phyloP scores from a whole-genome alignment of 495 filamentous ascomycete genomes.

The Penicillium arizonense region DNA sequence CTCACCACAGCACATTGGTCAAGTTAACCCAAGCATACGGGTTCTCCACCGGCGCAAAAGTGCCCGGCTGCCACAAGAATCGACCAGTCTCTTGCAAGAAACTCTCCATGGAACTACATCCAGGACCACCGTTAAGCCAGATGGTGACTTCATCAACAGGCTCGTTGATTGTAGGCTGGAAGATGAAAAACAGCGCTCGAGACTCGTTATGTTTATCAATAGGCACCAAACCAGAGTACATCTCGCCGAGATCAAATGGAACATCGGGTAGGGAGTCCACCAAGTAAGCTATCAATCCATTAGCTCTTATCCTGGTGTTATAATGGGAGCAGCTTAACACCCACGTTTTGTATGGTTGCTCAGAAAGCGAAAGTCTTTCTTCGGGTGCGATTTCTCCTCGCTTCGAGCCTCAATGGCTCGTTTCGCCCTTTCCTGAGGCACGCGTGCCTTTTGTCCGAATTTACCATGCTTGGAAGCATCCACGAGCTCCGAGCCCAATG shows the following conservation, averaged over 20 bases:
- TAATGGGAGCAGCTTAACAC: not conserved
- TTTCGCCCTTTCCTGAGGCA: conserved; percentile 80
- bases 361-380: conserved; percentile 37
- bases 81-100: conserved; percentile 67
- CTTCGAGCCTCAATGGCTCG: conserved; percentile 58
- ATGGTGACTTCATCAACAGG: conserved; percentile 68
- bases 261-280: conserved; percentile 73
- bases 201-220: conserved; percentile 57
- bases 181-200: conserved; percentile 51
- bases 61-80: conserved; percentile 61
- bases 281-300: conserved; percentile 48
- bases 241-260: conserved; percentile 70
- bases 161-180: conserved; percentile 44
- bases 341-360: conserved; percentile 35
- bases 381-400: conserved; percentile 9
- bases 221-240: conserved; percentile 71
- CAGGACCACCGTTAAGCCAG: conserved; percentile 69
- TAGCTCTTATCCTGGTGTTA: not conserved
- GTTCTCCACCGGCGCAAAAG: conserved; percentile 56
- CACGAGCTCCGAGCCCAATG: conserved; percentile 26
- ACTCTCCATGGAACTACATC: conserved; percentile 65
- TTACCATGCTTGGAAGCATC: conserved; percentile 30
- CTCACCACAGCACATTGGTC: conserved; percentile 61
- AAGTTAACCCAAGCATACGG: conserved; percentile 66
- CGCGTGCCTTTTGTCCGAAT: conserved; percentile 63